phyloP scores from a whole-genome alignment of 306 rosid species.

The Lathyrus aphaca region DNA sequence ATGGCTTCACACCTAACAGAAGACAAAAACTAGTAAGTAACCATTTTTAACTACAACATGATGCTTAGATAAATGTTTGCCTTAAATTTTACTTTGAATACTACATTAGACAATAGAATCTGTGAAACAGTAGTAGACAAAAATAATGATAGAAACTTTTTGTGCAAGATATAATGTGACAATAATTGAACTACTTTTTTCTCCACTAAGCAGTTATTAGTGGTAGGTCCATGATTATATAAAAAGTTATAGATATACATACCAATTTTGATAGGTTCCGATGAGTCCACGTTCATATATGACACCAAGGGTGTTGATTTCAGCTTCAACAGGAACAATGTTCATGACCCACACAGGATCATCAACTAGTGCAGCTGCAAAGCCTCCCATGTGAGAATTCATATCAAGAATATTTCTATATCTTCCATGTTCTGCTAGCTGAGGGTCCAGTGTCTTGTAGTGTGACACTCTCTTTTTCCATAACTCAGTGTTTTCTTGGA shows the following conservation, averaged over 20 bases:
- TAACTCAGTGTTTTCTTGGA: conserved; percentile 55
- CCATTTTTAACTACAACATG: conserved; percentile 29
- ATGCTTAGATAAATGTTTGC: background rate
- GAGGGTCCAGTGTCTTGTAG: conserved; percentile 65
- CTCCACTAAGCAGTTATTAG: conserved; percentile 14
- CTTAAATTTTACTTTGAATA: conserved; percentile 3
- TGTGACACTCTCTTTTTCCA: conserved; percentile 79
- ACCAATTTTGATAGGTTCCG: conserved; percentile 96
- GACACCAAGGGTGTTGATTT: conserved; percentile 80
- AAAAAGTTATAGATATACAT: conserved; percentile 8
- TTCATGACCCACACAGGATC: conserved; percentile 97
- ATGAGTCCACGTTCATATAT: conserved; percentile 84
- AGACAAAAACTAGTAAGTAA: conserved; percentile 33
- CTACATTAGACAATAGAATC: conserved; percentile 23
- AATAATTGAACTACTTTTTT: background rate
- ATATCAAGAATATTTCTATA: conserved; percentile 86
- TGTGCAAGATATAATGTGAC: conserved; percentile 23
- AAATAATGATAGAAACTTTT: background rate
- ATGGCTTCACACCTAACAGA: conserved; percentile 87
- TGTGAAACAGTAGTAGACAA: conserved; percentile 28
- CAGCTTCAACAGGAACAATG: conserved; percentile 76
- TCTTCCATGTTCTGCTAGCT: conserved; percentile 72
- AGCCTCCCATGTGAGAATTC: conserved; percentile 87
- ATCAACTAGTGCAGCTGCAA: conserved; percentile 78
- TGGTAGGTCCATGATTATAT: background rate